Base-by-base conservation (phyloP, 2,329 filamentous ascomycete genomes). In the Fusarium multiceps region DNA sequence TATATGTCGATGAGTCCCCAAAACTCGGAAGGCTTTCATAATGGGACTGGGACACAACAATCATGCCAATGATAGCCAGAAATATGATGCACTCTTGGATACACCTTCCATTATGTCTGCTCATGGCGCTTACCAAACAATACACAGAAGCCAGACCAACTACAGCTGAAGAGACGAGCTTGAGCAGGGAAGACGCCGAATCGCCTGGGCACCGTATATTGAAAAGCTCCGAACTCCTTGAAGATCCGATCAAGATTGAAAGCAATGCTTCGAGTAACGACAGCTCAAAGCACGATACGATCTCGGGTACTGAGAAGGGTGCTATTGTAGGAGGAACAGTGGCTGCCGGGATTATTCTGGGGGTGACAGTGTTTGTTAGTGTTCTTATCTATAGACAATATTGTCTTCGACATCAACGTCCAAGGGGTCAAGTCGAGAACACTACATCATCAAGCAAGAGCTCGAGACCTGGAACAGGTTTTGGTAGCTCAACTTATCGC, bases 301-400 rank as follows among this genome's bases (percentile, higher is more conserved):
- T 16, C 21, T 58, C 40, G 14, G 46, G 51, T 10, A 25, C 59
- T n/a, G 23, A 61, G 11, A 69, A 55, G 27, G 66, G 61, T 23
- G 66, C 63, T 34, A 60, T 75, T 16, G 53, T 74, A 16, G 72
- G 72, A 6, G 72, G 72, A 3, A 68, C 65, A 4, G 32, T 75
- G 25, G 65, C 59, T 16, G 58, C 49, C 14, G 71, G 66, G 9
- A 56, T 74, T 18, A 27, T 73, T 13, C 51, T 75, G 11, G 58
- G 60, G 9, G 37, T 67, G 10, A 53, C 53, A 12, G 27, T 74
- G 16, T 74, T 74, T 45, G 28, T 75, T n/a, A 54, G 55, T 23
- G 61, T 66, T 16, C 56, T 59, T 25, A 56, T 68, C 20, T 71
- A 66, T 28, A 72, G 66, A 23, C 53, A 66, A 55, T 69, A 50